These are phyloP conservation scores for Tricholoma matsutake DNA, from an alignment of 768 basidiomycete species.

Conservation along the genomic window DNA sequence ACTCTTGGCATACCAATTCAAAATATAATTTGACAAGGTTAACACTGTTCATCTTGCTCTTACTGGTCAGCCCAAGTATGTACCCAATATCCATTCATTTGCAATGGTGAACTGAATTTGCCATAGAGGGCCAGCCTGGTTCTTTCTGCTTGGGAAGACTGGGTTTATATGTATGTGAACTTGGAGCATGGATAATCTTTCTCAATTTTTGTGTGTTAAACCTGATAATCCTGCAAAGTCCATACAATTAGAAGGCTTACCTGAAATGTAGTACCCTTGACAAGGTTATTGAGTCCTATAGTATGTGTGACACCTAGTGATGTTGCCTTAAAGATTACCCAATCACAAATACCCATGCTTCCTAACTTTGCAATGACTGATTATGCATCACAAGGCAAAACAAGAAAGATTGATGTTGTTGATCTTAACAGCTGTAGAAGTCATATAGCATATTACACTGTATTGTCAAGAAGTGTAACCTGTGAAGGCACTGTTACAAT, in stretches of 20 bases:
- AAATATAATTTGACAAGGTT: too few relatives aligned
- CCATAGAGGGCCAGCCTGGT: too few relatives aligned
- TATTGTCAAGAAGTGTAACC: slow-evolving; percentile 17
- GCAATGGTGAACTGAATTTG: too few relatives aligned
- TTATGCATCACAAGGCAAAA: background rate
- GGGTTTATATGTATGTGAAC: too few relatives aligned
- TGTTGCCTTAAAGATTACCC: slow-evolving; percentile 4
- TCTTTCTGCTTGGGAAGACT: too few relatives aligned
- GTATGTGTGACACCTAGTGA: slow-evolving; percentile 28
- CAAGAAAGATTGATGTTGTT: background rate
- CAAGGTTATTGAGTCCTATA: slow-evolving; percentile 1
- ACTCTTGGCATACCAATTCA: too few relatives aligned
- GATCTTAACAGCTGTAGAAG: slow-evolving; percentile 11
- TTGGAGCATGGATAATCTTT: too few relatives aligned
- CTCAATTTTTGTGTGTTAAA: slow-evolving; percentile 5
- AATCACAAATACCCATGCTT: slow-evolving; percentile 13
- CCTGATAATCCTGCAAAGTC: slow-evolving; percentile 2
- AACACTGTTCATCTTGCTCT: too few relatives aligned
- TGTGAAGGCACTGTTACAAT: slow-evolving; percentile 19
- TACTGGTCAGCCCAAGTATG: too few relatives aligned
- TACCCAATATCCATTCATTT: too few relatives aligned
- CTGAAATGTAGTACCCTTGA: slow-evolving; percentile 5
- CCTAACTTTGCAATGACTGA: background rate
- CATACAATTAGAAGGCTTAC: slow-evolving; percentile 4
- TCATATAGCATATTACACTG: slow-evolving; percentile 19